Evolutionary conservation across 306 rosid genomes (phyloP).

Genomic region (Luffa acutangula): DNA sequence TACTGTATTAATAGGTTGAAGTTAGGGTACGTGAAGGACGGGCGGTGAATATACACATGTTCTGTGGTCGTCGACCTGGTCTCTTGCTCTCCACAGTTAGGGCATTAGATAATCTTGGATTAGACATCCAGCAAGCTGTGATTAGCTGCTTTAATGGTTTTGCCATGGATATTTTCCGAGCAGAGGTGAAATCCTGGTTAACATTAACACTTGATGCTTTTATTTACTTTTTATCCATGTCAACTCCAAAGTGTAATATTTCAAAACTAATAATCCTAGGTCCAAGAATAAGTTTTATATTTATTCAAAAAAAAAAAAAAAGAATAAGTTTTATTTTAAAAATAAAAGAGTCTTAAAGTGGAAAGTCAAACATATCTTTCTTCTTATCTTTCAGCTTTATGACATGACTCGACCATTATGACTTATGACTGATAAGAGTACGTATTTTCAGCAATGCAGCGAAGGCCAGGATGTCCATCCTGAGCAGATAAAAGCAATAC

Average conservation of each 20-base stretch:
- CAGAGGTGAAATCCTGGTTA: conserved; percentile 55
- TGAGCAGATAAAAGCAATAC: conserved; percentile 14
- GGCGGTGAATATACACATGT: conserved; percentile 95
- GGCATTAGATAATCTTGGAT: conserved; percentile 80
- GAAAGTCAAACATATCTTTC: background rate
- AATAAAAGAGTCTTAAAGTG: background rate
- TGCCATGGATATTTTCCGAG: conserved; percentile 90
- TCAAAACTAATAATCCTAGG: background rate
- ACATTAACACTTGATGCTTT: background rate
- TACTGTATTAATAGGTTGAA: conserved; percentile 57
- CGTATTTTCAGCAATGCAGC: conserved; percentile 13
- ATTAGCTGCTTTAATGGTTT: conserved; percentile 97
- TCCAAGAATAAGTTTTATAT: background rate
- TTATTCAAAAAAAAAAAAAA: background rate
- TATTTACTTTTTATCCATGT: background rate
- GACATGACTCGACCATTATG: background rate
- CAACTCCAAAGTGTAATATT: background rate
- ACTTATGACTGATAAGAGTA: background rate
- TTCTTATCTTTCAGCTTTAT: background rate
- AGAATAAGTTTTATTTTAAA: background rate
- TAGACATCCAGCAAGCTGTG: conserved; percentile 97
- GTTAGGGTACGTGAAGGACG: conserved; percentile 87
- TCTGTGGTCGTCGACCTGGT: conserved; percentile 84
- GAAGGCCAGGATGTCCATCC: conserved; percentile 13
- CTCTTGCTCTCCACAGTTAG: conserved; percentile 85